These are phyloP conservation scores for Delitschia confertaspora DNA, from an alignment of 495 filamentous ascomycete genomes.

Conservation along the genomic window DNA sequence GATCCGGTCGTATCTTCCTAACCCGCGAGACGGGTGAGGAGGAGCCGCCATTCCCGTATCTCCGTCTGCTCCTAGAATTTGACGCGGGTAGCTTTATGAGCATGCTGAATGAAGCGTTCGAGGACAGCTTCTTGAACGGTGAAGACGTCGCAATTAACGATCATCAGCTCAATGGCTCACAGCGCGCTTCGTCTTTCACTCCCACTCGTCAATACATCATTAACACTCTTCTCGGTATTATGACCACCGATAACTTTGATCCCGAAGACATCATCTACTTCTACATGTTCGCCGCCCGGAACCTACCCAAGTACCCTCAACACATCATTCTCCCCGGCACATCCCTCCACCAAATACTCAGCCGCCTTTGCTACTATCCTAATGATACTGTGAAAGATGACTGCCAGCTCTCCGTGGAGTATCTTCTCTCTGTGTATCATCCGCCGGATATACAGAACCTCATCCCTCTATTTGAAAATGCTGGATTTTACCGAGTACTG, in stretches of 20 bases:
- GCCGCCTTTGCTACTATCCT: conserved; percentile 77
- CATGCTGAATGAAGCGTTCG: conserved; percentile 93
- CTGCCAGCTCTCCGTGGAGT: conserved; percentile 91
- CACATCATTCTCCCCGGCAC: conserved; percentile 86
- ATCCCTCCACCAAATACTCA: conserved; percentile 69
- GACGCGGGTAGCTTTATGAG: conserved; percentile 88
- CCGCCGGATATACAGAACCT: conserved; percentile 70
- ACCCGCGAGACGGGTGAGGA: conserved; percentile 41
- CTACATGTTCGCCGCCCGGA: conserved; percentile 96
- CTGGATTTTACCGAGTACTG: conserved; percentile 84
- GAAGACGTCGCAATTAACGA: conserved; percentile 47
- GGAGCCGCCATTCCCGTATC: conserved; percentile 70
- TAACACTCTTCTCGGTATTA: conserved; percentile 80
- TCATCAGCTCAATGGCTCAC: conserved; percentile 26
- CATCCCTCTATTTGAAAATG: conserved; percentile 67
- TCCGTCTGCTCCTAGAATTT: conserved; percentile 75
- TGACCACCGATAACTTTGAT: conserved; percentile 63
- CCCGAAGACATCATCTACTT: conserved; percentile 84
- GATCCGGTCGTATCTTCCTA: conserved; percentile 43
- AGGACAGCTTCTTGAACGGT: conserved; percentile 86
- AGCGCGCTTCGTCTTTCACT: conserved; percentile 37
- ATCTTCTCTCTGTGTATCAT: conserved; percentile 85
- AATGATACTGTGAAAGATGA: conserved; percentile 76
- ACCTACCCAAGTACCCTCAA: conserved; percentile 91
- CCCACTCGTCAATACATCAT: conserved; percentile 87